A percentile compares a stretch with the other conserved stretches of the same genome.
Conservation (phyloP, 345 rosid species). For the Triadica sebifera region DNA sequence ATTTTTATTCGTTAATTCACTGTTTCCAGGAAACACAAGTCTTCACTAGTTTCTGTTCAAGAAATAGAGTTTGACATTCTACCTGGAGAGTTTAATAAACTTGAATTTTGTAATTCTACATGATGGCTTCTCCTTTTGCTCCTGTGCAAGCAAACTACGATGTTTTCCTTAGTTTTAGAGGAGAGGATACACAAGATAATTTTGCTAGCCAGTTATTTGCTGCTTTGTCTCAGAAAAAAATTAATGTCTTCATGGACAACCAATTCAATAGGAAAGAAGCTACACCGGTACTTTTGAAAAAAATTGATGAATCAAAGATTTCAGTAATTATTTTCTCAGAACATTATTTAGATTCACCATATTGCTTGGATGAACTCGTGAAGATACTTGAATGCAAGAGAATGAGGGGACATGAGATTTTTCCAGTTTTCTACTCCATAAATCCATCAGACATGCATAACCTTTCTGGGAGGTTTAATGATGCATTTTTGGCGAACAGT, state of each 20-base stretch:
- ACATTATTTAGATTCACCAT: background rate
- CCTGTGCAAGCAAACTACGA: background rate
- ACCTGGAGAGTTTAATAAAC: background rate
- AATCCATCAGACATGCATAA: background rate
- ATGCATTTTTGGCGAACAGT: background rate
- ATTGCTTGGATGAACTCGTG: background rate
- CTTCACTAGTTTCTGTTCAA: too few relatives aligned
- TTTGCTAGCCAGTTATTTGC: background rate
- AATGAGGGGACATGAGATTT: background rate
- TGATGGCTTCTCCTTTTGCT: background rate
- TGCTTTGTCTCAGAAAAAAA: background rate
- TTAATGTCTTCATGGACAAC: background rate
- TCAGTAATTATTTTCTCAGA: background rate
- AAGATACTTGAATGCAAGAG: background rate
- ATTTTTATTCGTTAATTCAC: too few relatives aligned
- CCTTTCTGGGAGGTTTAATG: background rate
- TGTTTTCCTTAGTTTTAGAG: background rate
- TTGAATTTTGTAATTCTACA: background rate
- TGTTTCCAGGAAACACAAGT: too few relatives aligned
- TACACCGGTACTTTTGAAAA: background rate
- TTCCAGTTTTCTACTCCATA: background rate
- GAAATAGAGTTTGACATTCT: too few relatives aligned
- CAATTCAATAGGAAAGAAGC: background rate
- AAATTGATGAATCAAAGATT: background rate
- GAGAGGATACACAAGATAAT: background rate